These are phyloP conservation scores for Debaryomycetaceae sp. DNA, from an alignment of 1,139 yeast genomes.

Conservation along the genomic window DNA sequence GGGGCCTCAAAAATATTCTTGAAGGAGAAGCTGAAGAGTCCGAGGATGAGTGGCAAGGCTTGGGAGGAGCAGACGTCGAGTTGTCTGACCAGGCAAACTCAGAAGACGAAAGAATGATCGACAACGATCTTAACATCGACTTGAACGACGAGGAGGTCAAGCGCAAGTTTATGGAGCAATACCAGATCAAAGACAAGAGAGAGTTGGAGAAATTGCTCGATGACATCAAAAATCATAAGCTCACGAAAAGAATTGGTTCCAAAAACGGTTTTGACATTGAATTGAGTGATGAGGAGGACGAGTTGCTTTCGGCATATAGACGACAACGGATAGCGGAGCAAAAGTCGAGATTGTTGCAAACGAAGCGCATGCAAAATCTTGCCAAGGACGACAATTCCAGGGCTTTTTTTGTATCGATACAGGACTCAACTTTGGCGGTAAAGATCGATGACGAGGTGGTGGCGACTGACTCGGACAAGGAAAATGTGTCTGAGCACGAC, in stretches of 20 bases:
- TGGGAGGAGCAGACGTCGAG: slow-evolving; percentile 83
- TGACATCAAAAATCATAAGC: slow-evolving; percentile 79
- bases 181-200: slow-evolving; percentile 63
- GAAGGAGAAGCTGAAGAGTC: slow-evolving; percentile 94
- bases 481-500: slow-evolving; percentile 11
- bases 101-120: slow-evolving; percentile 79
- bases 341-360: slow-evolving; percentile 50
- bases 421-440: slow-evolving; percentile 35
- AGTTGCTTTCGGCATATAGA: slow-evolving; percentile 48
- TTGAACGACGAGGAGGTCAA: slow-evolving; percentile 60
- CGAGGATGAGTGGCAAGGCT: slow-evolving; percentile 92
- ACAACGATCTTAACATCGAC: slow-evolving; percentile 60
- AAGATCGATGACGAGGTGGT: slow-evolving; percentile 19
- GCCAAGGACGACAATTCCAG: slow-evolving; percentile 52
- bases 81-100: slow-evolving; percentile 60
- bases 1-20: slow-evolving; percentile 50
- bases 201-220: slow-evolving; percentile 71
- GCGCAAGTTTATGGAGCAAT: slow-evolving; percentile 60
- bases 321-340: slow-evolving; percentile 53
- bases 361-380: slow-evolving; percentile 46
- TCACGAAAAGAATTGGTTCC: slow-evolving; percentile 58
- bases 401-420: slow-evolving; percentile 72
- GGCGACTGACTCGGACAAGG: slow-evolving; percentile 10
- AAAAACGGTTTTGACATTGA: slow-evolving; percentile 58
- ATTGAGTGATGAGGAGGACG: slow-evolving; percentile 64